A percentile compares a stretch with the other conserved stretches of the same genome.
These are phyloP conservation scores for Rhizomucor miehei DNA, from an alignment of 371 early-diverging fungal genomes.

Conservation along the genomic window DNA sequence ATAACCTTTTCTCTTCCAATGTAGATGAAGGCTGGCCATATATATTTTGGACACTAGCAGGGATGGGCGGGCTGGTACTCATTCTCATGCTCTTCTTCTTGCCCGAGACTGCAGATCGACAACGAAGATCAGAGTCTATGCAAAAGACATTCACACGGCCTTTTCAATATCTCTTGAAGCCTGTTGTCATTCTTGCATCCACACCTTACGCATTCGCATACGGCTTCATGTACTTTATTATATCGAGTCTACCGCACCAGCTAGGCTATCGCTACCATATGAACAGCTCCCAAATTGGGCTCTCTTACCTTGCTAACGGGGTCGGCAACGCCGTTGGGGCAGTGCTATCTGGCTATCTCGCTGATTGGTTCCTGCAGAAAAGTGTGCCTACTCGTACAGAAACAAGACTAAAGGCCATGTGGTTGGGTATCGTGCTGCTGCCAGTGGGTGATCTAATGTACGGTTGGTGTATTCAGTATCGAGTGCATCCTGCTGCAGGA, in stretches of 20 bases:
- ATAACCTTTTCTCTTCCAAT: no score
- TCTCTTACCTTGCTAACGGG: slow-evolving; percentile 44
- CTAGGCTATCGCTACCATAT: slow-evolving; percentile 24
- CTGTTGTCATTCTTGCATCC: slow-evolving; percentile 43
- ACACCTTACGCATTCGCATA: slow-evolving; percentile 54
- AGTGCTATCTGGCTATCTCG: slow-evolving; percentile 32
- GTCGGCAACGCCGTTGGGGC: slow-evolving; percentile 47
- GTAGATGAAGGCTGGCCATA: slow-evolving; percentile 68
- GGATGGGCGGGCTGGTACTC: slow-evolving; percentile 52
- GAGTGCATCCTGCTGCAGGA: slow-evolving; percentile 19
- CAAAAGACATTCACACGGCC: slow-evolving; percentile 31
- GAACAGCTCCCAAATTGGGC: slow-evolving; percentile 38
- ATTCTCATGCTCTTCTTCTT: slow-evolving; percentile 59
- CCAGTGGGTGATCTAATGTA: slow-evolving; percentile 35
- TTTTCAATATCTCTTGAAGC: slow-evolving; percentile 36
- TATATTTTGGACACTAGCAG: slow-evolving; percentile 64
- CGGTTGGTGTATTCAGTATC: slow-evolving; percentile 42
- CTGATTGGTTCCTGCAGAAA: slow-evolving; percentile 30
- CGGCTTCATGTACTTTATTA: slow-evolving; percentile 50
- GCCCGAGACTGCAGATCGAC: slow-evolving; percentile 54
- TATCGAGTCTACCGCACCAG: slow-evolving; percentile 34
- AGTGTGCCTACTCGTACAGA: slow-evolving; percentile 16
- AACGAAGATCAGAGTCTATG: slow-evolving; percentile 5
- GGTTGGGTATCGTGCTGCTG: slow-evolving; percentile 41
- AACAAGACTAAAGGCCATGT: slow-evolving; percentile 31